Evolutionary conservation across 371 early-diverging fungal genomes (phyloP).

Genomic region (Mortierella sp.): DNA sequence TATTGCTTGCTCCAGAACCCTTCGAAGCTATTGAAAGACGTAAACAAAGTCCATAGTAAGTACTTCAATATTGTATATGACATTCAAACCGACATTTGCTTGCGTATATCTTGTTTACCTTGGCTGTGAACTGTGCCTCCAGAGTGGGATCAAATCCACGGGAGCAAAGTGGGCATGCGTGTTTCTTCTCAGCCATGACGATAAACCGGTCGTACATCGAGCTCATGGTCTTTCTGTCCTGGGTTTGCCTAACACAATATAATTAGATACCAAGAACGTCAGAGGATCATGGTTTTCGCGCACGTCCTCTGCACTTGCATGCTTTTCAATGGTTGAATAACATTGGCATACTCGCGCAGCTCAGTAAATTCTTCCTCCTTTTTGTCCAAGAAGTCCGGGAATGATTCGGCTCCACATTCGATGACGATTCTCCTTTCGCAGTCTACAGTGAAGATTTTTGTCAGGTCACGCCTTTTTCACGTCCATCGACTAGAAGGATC

Average conservation of each 20-base stretch:
- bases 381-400: slow-evolving; percentile 24
- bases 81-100: background rate
- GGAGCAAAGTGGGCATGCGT: slow-evolving; percentile 54
- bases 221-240: slow-evolving; percentile 46
- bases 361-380: slow-evolving; percentile 46
- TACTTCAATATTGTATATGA: background rate
- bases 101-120: slow-evolving; percentile 13
- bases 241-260: slow-evolving; percentile 33
- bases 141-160: slow-evolving; percentile 48
- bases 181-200: slow-evolving; percentile 54
- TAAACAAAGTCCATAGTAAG: background rate
- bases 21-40: slow-evolving; percentile 25
- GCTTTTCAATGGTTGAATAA: too few species aligned
- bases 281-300: slow-evolving; percentile 12
- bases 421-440: slow-evolving; percentile 11
- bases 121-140: slow-evolving; percentile 47
- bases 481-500: too few species aligned
- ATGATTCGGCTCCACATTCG: slow-evolving; percentile 21
- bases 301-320: too few species aligned
- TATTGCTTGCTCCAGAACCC: slow-evolving; percentile 35
- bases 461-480: too few species aligned
- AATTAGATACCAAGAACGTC: too few species aligned
- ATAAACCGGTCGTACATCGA: slow-evolving; percentile 54
- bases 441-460: slow-evolving; percentile 22
- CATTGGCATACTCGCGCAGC: slow-evolving; percentile 42